Conservation (phyloP, 1,284 basidiomycete genomes). For the Ganoderma meredithae region DNA sequence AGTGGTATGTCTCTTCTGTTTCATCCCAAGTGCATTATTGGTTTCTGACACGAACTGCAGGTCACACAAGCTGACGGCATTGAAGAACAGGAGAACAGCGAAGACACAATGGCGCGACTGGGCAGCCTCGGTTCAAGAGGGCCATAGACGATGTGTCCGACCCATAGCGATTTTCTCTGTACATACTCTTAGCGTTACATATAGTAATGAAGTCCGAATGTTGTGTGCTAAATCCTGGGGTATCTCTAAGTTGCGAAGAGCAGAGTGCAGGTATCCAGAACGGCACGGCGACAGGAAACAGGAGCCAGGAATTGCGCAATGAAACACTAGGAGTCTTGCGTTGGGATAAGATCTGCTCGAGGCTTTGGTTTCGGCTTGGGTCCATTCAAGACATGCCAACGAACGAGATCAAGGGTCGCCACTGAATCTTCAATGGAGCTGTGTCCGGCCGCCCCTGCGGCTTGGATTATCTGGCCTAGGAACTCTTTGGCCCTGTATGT, state of each 20-base stretch:
- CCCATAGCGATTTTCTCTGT: constrained; percentile 14
- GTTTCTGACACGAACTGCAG: constrained; percentile 45
- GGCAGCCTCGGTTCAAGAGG: constrained; percentile 49
- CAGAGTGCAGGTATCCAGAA: constrained; percentile 4
- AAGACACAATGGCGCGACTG: constrained; percentile 79
- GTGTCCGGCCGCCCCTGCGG: constrained; percentile 79
- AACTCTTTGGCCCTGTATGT: constrained; percentile 75
- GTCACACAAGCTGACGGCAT: constrained; percentile 83
- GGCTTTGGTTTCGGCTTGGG: constrained; percentile 47
- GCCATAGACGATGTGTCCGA: constrained; percentile 20
- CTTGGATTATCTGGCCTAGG: constrained; percentile 80
- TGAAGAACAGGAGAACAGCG: constrained; percentile 83
- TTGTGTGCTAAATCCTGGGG: constrained; percentile 12
- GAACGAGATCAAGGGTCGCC: constrained; percentile 87
- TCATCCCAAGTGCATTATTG: neutral
- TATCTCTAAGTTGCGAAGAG: constrained; percentile 11
- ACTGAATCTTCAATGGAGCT: constrained; percentile 86
- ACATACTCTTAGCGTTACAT: constrained; percentile 20
- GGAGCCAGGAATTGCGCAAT: neutral
- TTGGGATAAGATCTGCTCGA: neutral
- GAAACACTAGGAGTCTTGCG: neutral
- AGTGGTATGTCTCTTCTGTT: constrained; percentile 61
- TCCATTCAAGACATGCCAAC: constrained; percentile 70
- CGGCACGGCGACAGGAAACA: neutral
- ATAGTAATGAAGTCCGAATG: constrained; percentile 18